Conservation (phyloP, 2,329 filamentous ascomycete genomes). For the Paramyrothecium sp. region DNA sequence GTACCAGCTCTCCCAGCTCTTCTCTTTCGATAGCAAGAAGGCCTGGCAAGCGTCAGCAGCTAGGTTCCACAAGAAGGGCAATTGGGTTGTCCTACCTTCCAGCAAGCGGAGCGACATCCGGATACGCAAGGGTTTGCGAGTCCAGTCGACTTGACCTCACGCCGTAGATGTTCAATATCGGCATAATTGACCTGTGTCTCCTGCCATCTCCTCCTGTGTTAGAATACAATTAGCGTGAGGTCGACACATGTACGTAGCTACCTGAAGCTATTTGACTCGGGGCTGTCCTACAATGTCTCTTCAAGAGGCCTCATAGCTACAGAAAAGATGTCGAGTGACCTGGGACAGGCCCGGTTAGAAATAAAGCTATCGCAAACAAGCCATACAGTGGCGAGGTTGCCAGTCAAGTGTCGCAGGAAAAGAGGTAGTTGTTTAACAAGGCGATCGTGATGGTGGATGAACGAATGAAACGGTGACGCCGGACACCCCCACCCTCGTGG, state of each 20-base stretch:
- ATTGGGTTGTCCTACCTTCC: slow-evolving; percentile 66
- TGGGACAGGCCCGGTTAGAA: background rate
- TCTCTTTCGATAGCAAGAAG: slow-evolving; percentile 75
- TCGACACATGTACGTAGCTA: no score
- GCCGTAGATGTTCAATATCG: slow-evolving; percentile 60
- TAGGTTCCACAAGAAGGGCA: background rate
- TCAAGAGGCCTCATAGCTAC: slow-evolving; percentile 34
- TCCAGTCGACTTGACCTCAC: slow-evolving; percentile 61
- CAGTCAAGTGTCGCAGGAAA: background rate
- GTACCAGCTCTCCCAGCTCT: slow-evolving; percentile 64
- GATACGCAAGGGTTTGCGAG: slow-evolving; percentile 62
- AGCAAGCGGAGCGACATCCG: slow-evolving; percentile 83
- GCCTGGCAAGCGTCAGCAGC: slow-evolving; percentile 45
- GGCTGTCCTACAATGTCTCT: slow-evolving; percentile 32
- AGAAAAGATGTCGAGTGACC: background rate
- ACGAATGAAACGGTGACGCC: background rate
- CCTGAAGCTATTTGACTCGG: no score
- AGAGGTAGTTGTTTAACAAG: background rate
- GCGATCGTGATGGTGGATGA: no score
- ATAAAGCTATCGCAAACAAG: background rate
- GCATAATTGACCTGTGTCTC: slow-evolving; percentile 57
- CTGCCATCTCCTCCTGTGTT: slow-evolving; percentile 68
- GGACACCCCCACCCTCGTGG: background rate
- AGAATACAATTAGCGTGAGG: no score
- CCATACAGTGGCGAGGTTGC: background rate